phyloP scores from a whole-genome alignment of 2,329 filamentous ascomycete genomes.

The Aspergillus fijiensis region DNA sequence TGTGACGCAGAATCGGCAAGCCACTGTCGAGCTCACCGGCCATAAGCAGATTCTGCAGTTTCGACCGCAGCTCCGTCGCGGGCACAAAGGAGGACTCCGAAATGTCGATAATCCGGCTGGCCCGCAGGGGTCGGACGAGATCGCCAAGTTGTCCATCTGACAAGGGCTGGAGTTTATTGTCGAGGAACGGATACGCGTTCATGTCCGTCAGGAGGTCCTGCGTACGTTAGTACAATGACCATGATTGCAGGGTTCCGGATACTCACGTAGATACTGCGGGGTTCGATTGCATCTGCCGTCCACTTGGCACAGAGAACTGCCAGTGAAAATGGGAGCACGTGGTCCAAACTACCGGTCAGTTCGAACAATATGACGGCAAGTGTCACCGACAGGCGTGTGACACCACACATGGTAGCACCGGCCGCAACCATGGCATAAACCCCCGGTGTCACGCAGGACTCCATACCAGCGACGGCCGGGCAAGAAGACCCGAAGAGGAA shows the following conservation, averaged over 20 bases:
- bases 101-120: constrained; percentile 83
- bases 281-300: constrained; percentile 94
- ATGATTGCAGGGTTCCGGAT: neutral
- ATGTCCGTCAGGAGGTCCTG: constrained; percentile 90
- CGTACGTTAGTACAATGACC: constrained; percentile 18
- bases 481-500: constrained; percentile 71
- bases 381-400: constrained; percentile 89
- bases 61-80: constrained; percentile 72
- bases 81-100: constrained; percentile 76
- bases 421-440: constrained; percentile 94
- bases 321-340: constrained; percentile 91
- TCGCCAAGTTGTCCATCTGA: constrained; percentile 87
- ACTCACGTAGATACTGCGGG: constrained; percentile 83
- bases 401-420: constrained; percentile 96
- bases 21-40: constrained; percentile 91
- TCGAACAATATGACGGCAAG: constrained; percentile 95
- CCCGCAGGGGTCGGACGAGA: constrained; percentile 73
- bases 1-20: constrained; percentile 77
- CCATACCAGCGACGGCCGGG: constrained; percentile 63
- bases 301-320: constrained; percentile 95
- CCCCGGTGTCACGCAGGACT: constrained; percentile 90
- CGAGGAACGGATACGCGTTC: constrained; percentile 97
- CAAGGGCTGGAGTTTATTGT: constrained; percentile 88
- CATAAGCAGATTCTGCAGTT: constrained; percentile 77
- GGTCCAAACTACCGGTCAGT: constrained; percentile 88